Evolutionary conservation across 176 grass and related monocot species (phyloP), one percentile per base, ranked within the genome.

Genomic region (Phoenix roebelenii): DNA sequence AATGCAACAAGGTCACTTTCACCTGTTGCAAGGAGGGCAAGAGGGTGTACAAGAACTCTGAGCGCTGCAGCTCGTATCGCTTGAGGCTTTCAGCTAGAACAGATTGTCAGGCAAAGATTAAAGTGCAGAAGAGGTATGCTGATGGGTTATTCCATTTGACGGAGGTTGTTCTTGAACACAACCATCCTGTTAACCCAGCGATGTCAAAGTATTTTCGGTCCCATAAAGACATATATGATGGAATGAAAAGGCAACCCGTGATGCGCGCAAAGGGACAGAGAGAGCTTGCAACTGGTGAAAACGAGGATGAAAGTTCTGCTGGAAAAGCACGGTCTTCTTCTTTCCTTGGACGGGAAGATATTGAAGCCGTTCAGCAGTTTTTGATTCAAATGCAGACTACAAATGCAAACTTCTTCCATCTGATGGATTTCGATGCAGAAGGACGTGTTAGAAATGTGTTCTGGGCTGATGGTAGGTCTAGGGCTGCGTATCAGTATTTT

Each of bases 1-100:
- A 60, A 39, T 60, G 58, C 26, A 60, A 60, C 26, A 60, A 60
- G n/a, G 58, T 60, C 25, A 60, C 58, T n/a, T 60, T 60, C 28
- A 60, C 58, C 16, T 60, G 58, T 18, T 60, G 58, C 30, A 60
- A 60, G 58, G 58, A 60, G 28, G 58, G 58, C 26, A 60, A 60
- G 58, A 60, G 58, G 39, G 58, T 60, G 30, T 60, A 60, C 58
- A 60, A 60, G 58, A 60, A 60, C 17, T 60, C 58, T 1, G 58
- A 60, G 26, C 58, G 58, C 16, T 60, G 58, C 28, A 60, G 58
- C 58, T 60, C 58, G n/a, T 60, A 60, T 35, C 24, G 58, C 4
- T 35, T 60, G 26, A 25, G 58, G 25, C 58, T 60, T 60, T 60
- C 58, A 1, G 58, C 58, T 18, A 17, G 58, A 18, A 60, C 58